Evolutionary conservation across 2,329 filamentous ascomycete genomes (phyloP), one percentile per base, ranked within the genome.

Genomic region (Pleurostoma richardsiae): DNA sequence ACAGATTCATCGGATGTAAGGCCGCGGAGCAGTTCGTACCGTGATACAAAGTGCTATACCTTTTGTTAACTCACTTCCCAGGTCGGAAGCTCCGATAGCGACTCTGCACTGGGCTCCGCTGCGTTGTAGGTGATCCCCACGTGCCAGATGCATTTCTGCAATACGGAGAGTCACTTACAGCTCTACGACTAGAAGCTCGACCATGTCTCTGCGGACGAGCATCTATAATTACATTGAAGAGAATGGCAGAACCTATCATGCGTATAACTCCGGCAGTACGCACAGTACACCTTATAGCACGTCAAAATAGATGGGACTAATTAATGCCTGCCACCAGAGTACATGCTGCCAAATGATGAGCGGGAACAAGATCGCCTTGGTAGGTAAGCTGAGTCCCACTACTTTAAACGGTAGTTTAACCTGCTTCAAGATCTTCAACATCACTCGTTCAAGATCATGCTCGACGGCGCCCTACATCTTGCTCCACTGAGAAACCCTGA

Each of bases 401-500:
- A 4, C 3, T 31, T 26, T 26, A 11, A n/a, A 10, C 4, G n/a
- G 27, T 29, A 30, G 5, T 28, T 44, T 41, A 6, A 26, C 26
- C 10, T 30, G 39, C 36, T 40, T 19, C 19, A 19, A 63, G 69
- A 72, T 49, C 65, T 73, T 40, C 60, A 63, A 47, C 60, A 62
- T 62, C 69, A 58, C 56, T 59, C 45, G 52, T 63, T 74, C 52
- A 68, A 65, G 4, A 62, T 72, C 49, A 63, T 58, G 39, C 53
- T 60, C 40, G 58, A 64, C 42, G 71, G 71, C 38, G 64, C 64
- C 44, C 66, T 77, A 4, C 67, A 69, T 52, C 56, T 72, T 39
- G 67, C 73, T 4, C 75, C 75, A 2, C 56, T 79, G 11, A 54
- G 65, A 6, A 59, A 65, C 19, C 68, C 69, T 0, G 64, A 60